Conservation (phyloP, 805 yeast species). For the Saturnispora mendoncae region DNA sequence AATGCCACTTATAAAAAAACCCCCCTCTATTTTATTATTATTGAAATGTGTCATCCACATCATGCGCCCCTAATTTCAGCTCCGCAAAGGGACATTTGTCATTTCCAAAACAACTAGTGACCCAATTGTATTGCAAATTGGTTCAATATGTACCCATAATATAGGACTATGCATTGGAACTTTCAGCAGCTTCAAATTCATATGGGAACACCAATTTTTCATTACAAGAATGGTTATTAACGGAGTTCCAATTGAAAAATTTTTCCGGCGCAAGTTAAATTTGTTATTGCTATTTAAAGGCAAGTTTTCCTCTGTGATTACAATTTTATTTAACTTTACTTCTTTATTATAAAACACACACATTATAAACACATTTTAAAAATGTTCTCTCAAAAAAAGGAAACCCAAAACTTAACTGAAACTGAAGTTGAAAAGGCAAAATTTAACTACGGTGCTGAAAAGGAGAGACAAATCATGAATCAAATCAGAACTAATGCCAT, state of each 20-base stretch:
- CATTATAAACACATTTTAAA: conserved; percentile 1
- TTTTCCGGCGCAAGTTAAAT: conserved; percentile 1
- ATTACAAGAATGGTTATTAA: not conserved
- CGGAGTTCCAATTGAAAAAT: conserved; percentile 4
- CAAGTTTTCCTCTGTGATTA: not conserved
- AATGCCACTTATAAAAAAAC: too few relatives aligned
- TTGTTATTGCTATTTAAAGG: conserved; percentile 2
- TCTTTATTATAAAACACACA: not conserved
- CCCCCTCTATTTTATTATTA: too few relatives aligned
- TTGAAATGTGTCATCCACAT: not conserved
- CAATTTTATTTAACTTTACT: not conserved
- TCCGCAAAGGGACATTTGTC: too few relatives aligned
- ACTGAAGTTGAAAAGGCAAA: conserved; percentile 27
- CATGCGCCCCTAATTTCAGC: too few relatives aligned
- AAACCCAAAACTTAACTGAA: conserved; percentile 27
- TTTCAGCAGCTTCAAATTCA: not conserved
- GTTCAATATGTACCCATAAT: not conserved
- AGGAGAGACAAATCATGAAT: conserved; percentile 33
- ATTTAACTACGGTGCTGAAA: conserved; percentile 32
- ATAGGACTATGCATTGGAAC: not conserved
- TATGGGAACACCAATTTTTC: not conserved
- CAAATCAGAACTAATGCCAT: conserved; percentile 27
- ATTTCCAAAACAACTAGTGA: not conserved
- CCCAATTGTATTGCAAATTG: not conserved
- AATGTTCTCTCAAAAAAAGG: conserved; percentile 25